Evolutionary conservation across 208 protist species (phyloP), one percentile per base, ranked within the genome.

Genomic region (Wallacemonas collosoma): DNA sequence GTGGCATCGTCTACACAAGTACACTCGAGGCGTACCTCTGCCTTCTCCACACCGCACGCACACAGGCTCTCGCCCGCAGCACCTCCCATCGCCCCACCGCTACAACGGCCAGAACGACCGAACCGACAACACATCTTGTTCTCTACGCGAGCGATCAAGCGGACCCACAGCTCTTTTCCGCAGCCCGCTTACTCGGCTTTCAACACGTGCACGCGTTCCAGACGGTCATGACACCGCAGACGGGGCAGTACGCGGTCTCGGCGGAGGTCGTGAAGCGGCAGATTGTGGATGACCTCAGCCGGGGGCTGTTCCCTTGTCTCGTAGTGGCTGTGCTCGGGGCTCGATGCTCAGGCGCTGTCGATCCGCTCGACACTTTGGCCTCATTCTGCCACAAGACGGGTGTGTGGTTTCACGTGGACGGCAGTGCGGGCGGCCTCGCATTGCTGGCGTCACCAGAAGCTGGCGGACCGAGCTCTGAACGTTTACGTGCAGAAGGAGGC

Each of bases 401-500:
- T 2, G 68, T 93, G 38, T 95, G 90, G 88, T 83, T 88, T 45
- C 90, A 95, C 75, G 53, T 93, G 4, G 90, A 93, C 50, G 89
- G 86, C 3, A 81, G 80, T 40, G 73, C 83, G 54, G 81, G 81
- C 51, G 86, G 85, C 1, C 6, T 75, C 1, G 80, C 82, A 3
- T 54, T 94, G 55, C 68, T 78, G 2, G 63, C 81, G 40, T 12
- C 45, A 26, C 48, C 26, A 26, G 26, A 26, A 26, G 26, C 26
- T 26, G 26, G 26, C 26, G 26, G 26, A 26, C 26, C 26, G 26
- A 26, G 26, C 26, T 26, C 26, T 26, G 26, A 26, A 26, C 26
- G 26, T 26, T 26, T 26, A 26, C 26, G 43, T 58, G 47, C 5
- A 56, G 26, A 8, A 17, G 2, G 11, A 38, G 12, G 62, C 6